Evolutionary conservation across 2,329 filamentous ascomycete genomes (phyloP), one percentile per base, ranked within the genome.

Genomic region (Neopestalotiopsis sp.): DNA sequence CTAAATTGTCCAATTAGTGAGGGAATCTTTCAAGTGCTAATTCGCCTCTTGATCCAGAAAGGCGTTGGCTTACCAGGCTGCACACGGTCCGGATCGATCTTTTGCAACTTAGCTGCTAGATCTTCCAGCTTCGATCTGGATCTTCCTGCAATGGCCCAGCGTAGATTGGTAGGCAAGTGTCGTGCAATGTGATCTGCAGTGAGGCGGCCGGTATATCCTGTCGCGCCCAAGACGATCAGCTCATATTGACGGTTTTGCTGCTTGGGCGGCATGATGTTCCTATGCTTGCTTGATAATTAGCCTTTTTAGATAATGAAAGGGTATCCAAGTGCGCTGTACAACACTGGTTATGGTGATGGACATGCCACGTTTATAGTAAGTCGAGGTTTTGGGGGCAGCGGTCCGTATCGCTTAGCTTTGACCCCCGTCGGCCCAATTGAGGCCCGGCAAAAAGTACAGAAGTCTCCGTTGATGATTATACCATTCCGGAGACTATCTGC

Each of bases 111-210:
- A 20, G 42, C 56, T 17, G 63, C 63, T 10, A 71, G 57, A 13
- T 13, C 45, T 10, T 71, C 63, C 2, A 72, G 60, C 34, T 69
- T 97, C 63, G 85, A 83, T 63, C 86, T 83, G n/a, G 93, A 95
- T 32, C 95, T 92, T 38, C 95, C 95, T 60, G 94, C 93, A 67
- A 98, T 84, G 14, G 94, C 95, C 95, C 95, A 98, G 83, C 90
- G 94, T 71, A 97, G 80, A 77, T 94, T 88, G 20, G 92, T 93
- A 0, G 94, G 92, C 1, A 94, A 84, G 72, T 88, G 82, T 14
- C 85, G 86, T 66, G 90, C 86, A 75, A 97, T 91, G 79, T 96
- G 90, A 78, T 97, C 91, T 34, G 91, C 91, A 2, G 90, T 90
- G 73, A 92, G 85, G 72, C 89, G 91, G 52, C 95, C 95, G 0